Conservation (phyloP, 306 rosid species). For the Astragalus membranaceus region DNA sequence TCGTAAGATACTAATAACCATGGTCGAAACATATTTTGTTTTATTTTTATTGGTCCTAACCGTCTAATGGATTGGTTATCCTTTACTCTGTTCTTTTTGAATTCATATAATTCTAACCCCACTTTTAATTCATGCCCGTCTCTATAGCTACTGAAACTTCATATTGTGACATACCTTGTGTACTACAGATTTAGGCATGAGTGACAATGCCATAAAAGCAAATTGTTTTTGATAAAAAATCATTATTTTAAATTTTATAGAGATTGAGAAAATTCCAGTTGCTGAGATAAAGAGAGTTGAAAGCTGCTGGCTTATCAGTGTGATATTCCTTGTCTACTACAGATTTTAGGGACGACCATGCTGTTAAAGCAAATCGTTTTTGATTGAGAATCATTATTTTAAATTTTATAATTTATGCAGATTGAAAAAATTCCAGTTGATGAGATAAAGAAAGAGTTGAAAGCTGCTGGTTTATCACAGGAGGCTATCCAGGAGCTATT, state of each 20-base stretch:
- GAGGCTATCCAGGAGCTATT: conserved; percentile 72
- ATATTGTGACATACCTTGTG: background rate
- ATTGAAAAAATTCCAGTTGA: conserved; percentile 80
- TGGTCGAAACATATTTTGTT: too few species aligned
- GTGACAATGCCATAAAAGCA: background rate
- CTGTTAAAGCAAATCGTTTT: conserved; percentile 9
- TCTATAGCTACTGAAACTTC: conserved; percentile 9
- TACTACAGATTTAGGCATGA: background rate
- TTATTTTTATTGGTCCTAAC: background rate
- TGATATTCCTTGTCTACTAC: background rate
- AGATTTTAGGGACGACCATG: background rate
- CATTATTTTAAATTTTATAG: background rate
- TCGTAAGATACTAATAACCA: too few species aligned
- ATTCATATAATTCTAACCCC: background rate
- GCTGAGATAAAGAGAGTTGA: conserved; percentile 75
- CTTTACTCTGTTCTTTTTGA: background rate
- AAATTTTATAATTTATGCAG: conserved; percentile 33
- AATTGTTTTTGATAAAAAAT: background rate
- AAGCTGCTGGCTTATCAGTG: conserved; percentile 55
- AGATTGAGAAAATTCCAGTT: conserved; percentile 83
- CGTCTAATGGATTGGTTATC: conserved; percentile 1
- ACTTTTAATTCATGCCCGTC: background rate
- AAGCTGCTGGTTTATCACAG: conserved; percentile 56
- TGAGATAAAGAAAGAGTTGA: conserved; percentile 71
- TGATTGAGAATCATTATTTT: background rate